Evolutionary conservation across 106 monocot genomes (phyloP).

Genomic region (Acorus gramineus): DNA sequence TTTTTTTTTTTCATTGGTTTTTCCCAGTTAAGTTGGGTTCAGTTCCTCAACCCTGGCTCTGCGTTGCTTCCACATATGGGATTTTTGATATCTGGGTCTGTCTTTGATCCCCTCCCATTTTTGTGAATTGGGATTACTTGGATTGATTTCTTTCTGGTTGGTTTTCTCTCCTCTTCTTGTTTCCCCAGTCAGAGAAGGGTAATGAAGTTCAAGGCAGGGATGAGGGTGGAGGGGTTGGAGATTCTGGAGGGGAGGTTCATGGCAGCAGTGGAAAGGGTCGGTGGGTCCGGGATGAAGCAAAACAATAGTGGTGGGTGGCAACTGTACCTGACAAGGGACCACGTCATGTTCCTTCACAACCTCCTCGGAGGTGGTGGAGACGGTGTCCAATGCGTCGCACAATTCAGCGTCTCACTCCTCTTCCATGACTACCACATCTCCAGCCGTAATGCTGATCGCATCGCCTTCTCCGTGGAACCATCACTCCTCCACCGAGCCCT

Average conservation of each 20-base stretch:
- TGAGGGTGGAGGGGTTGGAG: too few relatives aligned
- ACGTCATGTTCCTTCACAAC: constrained; percentile 89
- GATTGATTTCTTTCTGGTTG: too few relatives aligned
- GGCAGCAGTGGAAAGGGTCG: constrained; percentile 86
- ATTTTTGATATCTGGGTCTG: too few relatives aligned
- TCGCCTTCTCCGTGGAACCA: constrained; percentile 74
- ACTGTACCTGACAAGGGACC: constrained; percentile 65
- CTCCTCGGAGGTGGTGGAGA: constrained; percentile 45
- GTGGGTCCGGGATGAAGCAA: constrained; percentile 7
- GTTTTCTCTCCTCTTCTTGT: too few relatives aligned
- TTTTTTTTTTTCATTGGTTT: too few relatives aligned
- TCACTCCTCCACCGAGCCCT: constrained; percentile 87
- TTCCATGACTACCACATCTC: constrained; percentile 83
- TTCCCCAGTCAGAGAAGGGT: too few relatives aligned
- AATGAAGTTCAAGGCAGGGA: too few relatives aligned
- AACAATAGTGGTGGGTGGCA: constrained; percentile 29
- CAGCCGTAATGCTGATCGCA: constrained; percentile 66
- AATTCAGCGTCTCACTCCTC: constrained; percentile 66
- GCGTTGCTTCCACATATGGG: too few relatives aligned
- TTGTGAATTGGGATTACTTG: too few relatives aligned
- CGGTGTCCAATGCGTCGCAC: constrained; percentile 65
- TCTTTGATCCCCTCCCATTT: too few relatives aligned
- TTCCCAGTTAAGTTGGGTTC: too few relatives aligned
- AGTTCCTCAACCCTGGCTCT: too few relatives aligned
- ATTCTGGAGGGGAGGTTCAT: constrained; percentile 29